These are phyloP conservation scores for Aristolochia fimbriata DNA, from an alignment of 164 flowering plant species.

Conservation along the genomic window DNA sequence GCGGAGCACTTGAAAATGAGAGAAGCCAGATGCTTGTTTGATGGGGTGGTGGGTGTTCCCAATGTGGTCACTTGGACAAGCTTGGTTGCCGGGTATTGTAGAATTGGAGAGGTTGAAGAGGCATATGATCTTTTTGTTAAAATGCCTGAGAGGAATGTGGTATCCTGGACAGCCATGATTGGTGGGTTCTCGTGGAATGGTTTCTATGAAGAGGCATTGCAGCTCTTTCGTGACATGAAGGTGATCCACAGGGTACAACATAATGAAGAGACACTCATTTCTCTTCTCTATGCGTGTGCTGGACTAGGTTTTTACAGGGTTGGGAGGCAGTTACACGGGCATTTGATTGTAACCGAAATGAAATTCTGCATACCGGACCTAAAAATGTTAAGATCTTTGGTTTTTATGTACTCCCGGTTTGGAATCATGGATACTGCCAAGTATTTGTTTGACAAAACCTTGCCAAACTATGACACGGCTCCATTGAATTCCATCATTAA, in stretches of 20 bases:
- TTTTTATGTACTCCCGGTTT: conserved; percentile 44
- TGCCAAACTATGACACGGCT: conserved; percentile 10
- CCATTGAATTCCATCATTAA: conserved; percentile 37
- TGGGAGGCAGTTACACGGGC: conserved; percentile 52
- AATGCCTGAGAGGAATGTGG: conserved; percentile 48
- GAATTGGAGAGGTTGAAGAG: conserved; percentile 37
- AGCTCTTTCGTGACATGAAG: conserved; percentile 31
- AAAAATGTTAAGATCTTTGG: conserved; percentile 29
- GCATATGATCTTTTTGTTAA: conserved; percentile 34
- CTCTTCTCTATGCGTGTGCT: conserved; percentile 48
- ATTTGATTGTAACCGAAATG: conserved; percentile 27
- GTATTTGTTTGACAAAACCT: conserved; percentile 15
- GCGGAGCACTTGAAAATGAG: conserved; percentile 32
- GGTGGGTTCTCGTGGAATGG: conserved; percentile 59
- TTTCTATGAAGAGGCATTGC: conserved; percentile 32
- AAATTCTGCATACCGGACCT: conserved; percentile 29
- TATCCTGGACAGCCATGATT: conserved; percentile 75
- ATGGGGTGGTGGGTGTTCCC: conserved; percentile 22
- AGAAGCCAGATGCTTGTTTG: conserved; percentile 42
- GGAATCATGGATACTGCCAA: conserved; percentile 36
- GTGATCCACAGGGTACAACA: conserved; percentile 15
- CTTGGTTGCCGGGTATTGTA: conserved; percentile 48
- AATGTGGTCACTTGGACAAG: conserved; percentile 64
- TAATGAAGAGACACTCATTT: conserved; percentile 41
- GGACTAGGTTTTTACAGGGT: conserved; percentile 28